phyloP scores from a whole-genome alignment of 2,329 filamentous ascomycete species.

The Cadophora malorum region DNA sequence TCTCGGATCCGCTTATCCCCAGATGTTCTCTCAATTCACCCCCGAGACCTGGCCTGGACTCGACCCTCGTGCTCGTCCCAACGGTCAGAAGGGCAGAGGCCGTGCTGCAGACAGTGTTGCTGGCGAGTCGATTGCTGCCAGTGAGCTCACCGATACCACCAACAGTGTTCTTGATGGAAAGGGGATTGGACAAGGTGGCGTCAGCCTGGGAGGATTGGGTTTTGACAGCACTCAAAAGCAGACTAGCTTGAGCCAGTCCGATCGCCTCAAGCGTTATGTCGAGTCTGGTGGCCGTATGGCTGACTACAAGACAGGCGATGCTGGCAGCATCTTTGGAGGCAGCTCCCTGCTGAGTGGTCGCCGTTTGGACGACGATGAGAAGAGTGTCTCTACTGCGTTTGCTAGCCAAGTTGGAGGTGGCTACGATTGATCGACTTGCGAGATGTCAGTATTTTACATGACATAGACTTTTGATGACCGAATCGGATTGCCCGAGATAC shows the following conservation, averaged over 20 bases:
- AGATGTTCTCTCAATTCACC: conserved; percentile 94
- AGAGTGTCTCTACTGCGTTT: conserved; percentile 95
- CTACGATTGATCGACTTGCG: conserved; percentile 45
- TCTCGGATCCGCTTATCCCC: conserved; percentile 82
- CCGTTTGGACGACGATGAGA: conserved; percentile 85
- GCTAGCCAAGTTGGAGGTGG: conserved; percentile 82
- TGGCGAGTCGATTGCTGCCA: conserved; percentile 90
- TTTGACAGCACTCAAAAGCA: conserved; percentile 77
- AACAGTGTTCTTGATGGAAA: conserved; percentile 78
- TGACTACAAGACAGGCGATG: conserved; percentile 59
- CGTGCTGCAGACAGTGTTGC: conserved; percentile 79
- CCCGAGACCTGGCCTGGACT: conserved; percentile 86
- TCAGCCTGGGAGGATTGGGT: conserved; percentile 79
- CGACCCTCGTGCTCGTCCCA: conserved; percentile 67
- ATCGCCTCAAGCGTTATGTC: conserved; percentile 92
- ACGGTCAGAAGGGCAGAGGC: conserved; percentile 69
- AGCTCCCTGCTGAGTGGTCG: conserved; percentile 54
- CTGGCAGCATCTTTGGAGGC: conserved; percentile 69
- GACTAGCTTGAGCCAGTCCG: conserved; percentile 78
- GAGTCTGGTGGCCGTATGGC: conserved; percentile 78
- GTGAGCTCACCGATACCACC: conserved; percentile 85
- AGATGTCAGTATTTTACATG: conserved; percentile 24
- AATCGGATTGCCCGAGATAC: conserved; percentile 30
- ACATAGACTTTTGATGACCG: conserved; percentile 34
- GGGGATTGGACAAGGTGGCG: conserved; percentile 81